Percentiles rank a stretch among this genome's conserved stretches.
Evolutionary conservation across 176 grass and related monocot genomes (phyloP).

Genomic region (Chloris gayana): DNA sequence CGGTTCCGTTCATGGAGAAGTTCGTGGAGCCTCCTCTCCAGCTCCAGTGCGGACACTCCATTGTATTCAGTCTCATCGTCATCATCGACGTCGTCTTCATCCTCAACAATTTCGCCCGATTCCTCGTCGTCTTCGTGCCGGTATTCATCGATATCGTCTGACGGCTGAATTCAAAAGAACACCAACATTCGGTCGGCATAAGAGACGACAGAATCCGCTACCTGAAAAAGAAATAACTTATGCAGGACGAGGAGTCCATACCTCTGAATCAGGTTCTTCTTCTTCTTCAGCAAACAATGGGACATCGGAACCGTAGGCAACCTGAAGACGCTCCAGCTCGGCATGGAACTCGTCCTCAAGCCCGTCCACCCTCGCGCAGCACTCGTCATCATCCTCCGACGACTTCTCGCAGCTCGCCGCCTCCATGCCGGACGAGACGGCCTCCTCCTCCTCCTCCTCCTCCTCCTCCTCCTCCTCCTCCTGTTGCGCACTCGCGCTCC

Average conservation of each 20-base stretch:
- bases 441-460: slow-evolving; percentile 16
- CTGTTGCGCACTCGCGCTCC: neutral
- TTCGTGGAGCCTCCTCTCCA: slow-evolving; percentile 60
- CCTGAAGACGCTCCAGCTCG: slow-evolving; percentile 50
- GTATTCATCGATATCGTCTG: slow-evolving; percentile 12
- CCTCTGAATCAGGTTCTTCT: slow-evolving; percentile 25
- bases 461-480: slow-evolving; percentile 12
- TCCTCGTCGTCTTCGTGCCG: neutral
- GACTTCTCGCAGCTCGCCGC: slow-evolving; percentile 1
- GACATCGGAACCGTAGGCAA: slow-evolving; percentile 11
- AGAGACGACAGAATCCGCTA: neutral
- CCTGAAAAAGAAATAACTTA: neutral
- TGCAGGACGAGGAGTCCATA: neutral
- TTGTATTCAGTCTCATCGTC: neutral
- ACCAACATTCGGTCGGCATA: no score
- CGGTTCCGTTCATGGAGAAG: slow-evolving; percentile 58
- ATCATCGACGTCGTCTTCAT: neutral
- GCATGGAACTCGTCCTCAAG: slow-evolving; percentile 60
- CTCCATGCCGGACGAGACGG: slow-evolving; percentile 3
- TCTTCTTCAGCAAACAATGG: neutral
- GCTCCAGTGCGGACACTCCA: slow-evolving; percentile 34
- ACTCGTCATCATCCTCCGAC: slow-evolving; percentile 1
- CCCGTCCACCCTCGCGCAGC: slow-evolving; percentile 36
- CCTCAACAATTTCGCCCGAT: neutral
- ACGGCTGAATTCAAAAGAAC: neutral